phyloP scores from a whole-genome alignment of 768 basidiomycete species.

The Lactarius indigo region DNA sequence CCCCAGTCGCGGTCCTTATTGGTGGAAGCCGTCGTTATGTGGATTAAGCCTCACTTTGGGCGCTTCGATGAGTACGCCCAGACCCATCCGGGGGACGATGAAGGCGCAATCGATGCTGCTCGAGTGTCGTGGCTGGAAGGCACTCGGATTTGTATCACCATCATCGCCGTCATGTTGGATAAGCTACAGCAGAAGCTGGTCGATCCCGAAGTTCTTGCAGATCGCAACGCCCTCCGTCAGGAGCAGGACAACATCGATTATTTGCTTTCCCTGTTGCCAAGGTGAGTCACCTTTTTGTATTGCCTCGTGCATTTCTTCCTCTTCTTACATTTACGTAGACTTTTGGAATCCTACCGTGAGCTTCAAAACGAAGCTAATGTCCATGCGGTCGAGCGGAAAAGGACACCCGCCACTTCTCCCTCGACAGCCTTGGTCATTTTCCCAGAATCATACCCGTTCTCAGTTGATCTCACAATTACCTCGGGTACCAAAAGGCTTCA shows the following conservation, averaged over 20 bases:
- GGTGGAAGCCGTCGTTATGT: slow-evolving; percentile 83
- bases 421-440: slow-evolving; percentile 73
- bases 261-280: slow-evolving; percentile 76
- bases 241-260: slow-evolving; percentile 94
- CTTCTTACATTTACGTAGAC: slow-evolving; percentile 38
- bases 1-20: slow-evolving; percentile 72
- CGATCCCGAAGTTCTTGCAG: slow-evolving; percentile 55
- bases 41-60: slow-evolving; percentile 96
- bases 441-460: slow-evolving; percentile 92
- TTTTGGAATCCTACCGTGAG: slow-evolving; percentile 87
- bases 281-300: slow-evolving; percentile 43
- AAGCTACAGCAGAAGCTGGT: slow-evolving; percentile 80
- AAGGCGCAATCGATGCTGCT: slow-evolving; percentile 64
- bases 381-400: slow-evolving; percentile 65
- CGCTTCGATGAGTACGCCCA: slow-evolving; percentile 80
- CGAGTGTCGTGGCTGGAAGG: slow-evolving; percentile 87
- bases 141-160: slow-evolving; percentile 84
- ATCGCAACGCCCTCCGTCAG: slow-evolving; percentile 59
- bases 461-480: slow-evolving; percentile 69
- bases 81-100: slow-evolving; percentile 60
- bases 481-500: slow-evolving; percentile 43
- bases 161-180: slow-evolving; percentile 86
- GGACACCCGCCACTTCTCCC: slow-evolving; percentile 54
- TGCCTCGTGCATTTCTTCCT: slow-evolving; percentile 9
- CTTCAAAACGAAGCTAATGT: slow-evolving; percentile 64